Evolutionary conservation across 495 filamentous ascomycete genomes (phyloP), one percentile per base, ranked within the genome.

Genomic region (Talaromyces proteolyticus): DNA sequence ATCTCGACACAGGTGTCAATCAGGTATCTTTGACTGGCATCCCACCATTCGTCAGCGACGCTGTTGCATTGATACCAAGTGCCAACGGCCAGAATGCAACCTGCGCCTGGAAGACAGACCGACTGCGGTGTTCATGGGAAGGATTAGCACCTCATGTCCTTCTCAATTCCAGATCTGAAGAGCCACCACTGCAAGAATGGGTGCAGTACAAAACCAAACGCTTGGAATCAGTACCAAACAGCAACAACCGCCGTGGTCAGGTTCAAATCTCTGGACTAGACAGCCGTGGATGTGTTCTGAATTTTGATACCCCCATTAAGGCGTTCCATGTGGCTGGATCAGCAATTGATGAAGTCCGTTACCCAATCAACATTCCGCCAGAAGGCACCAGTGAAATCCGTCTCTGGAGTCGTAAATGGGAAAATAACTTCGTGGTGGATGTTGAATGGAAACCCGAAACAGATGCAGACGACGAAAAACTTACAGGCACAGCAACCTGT

Each of bases 391-490:
- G 61, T 42, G 76, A 85, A 50, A 63, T 89, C 36, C 66, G 79
- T 23, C 76, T 93, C 6, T 92, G 82, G 84, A 82, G 86, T 65
- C 75, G 87, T 46, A 75, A 80, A 16, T 95, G 88, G 87, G 78
- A 80, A 21, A 76, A 76, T 18, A 69, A 70, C 25, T 96, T 91
- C 88, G 75, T 73, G 12, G 86, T 96, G 6, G 80, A 86, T 57
- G 78, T 95, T 1, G 69, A 78, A 26, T 93, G 91, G 84, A 57
- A 63, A 3, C 47, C 60, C 21, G 63, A 73, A 38, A 59, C 64
- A 3, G 47, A 56, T 22, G 50, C 53, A 17, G 50, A 53, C 25
- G 44, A 59, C 7, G 74, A 73, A 6, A 61, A 38, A 12, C 42
- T 92, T 43, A 77, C 80, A 52, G 91, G 91, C 0, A 74, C 70